phyloP scores from a whole-genome alignment of 345 rosid genomes.

The Eutrema heterophyllum region DNA sequence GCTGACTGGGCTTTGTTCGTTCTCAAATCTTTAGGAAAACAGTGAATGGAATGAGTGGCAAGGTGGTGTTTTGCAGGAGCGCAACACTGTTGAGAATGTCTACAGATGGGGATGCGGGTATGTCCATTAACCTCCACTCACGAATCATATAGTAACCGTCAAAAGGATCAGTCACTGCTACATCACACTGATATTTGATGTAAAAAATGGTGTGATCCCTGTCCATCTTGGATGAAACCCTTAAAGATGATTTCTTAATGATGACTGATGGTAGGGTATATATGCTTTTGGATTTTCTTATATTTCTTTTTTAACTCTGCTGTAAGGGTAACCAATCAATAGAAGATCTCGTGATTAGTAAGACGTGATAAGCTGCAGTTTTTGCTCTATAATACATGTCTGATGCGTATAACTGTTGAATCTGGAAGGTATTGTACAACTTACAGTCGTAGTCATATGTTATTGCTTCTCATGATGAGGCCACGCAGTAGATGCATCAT shows the following conservation, averaged over 20 bases:
- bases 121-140: slow-evolving; percentile 3
- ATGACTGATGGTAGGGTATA: background rate
- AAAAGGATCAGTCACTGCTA: background rate
- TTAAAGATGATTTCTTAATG: background rate
- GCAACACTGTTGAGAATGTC: slow-evolving; percentile 90
- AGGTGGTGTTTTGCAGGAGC: slow-evolving; percentile 70
- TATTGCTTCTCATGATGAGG: background rate
- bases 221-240: background rate
- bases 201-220: slow-evolving; percentile 1
- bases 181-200: background rate
- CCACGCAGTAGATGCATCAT: background rate
- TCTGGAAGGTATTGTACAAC: background rate
- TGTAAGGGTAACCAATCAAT: background rate
- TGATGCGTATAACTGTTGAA: background rate
- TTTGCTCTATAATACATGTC: background rate
- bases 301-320: background rate
- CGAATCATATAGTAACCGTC: background rate
- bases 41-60: slow-evolving; percentile 93
- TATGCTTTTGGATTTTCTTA: background rate
- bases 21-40: slow-evolving; percentile 55
- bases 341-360: background rate
- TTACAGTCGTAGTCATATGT: background rate
- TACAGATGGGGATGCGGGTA: slow-evolving; percentile 98
- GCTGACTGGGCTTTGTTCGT: slow-evolving; percentile 9
- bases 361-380: background rate